These are phyloP conservation scores for Chaetomium tenue DNA, from an alignment of 495 filamentous ascomycete species.

Conservation along the genomic window DNA sequence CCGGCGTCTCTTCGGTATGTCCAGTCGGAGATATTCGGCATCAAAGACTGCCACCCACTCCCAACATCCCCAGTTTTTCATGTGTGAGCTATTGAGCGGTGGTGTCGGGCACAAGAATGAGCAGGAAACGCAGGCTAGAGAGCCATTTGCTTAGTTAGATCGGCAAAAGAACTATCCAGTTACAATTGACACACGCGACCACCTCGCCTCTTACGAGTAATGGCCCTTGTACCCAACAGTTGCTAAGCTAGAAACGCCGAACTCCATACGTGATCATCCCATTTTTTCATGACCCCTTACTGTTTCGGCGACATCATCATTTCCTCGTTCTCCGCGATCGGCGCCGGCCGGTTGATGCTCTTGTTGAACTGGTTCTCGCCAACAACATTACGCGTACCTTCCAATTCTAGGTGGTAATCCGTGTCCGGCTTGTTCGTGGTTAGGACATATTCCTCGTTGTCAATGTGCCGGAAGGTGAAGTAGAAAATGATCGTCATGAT, in stretches of 20 bases:
- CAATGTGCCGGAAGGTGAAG: conserved; percentile 52
- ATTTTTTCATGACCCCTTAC: conserved; percentile 16
- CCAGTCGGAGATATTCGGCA: conserved; percentile 1
- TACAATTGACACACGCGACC: neutral
- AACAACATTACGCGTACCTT: conserved; percentile 38
- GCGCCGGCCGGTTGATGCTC: conserved; percentile 37
- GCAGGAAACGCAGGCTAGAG: neutral
- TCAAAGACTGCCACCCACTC: neutral
- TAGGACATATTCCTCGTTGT: conserved; percentile 46
- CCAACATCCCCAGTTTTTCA: neutral
- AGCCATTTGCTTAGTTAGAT: neutral
- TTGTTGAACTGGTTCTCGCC: conserved; percentile 45
- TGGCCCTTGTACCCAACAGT: neutral
- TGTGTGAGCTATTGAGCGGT: neutral
- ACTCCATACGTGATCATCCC: neutral
- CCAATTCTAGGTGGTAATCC: conserved; percentile 38
- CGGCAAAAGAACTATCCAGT: neutral
- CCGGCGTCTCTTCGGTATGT: neutral
- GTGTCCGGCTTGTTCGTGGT: conserved; percentile 41
- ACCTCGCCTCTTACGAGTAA: neutral
- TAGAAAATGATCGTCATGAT: conserved; percentile 49
- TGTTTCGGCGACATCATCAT: conserved; percentile 48
- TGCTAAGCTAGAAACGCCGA: conserved; percentile 6
- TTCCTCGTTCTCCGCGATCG: conserved; percentile 45
- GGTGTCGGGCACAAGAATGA: neutral